Evolutionary conservation across 495 filamentous ascomycete species (phyloP).

Genomic region (Hypoxylon cercidicola): DNA sequence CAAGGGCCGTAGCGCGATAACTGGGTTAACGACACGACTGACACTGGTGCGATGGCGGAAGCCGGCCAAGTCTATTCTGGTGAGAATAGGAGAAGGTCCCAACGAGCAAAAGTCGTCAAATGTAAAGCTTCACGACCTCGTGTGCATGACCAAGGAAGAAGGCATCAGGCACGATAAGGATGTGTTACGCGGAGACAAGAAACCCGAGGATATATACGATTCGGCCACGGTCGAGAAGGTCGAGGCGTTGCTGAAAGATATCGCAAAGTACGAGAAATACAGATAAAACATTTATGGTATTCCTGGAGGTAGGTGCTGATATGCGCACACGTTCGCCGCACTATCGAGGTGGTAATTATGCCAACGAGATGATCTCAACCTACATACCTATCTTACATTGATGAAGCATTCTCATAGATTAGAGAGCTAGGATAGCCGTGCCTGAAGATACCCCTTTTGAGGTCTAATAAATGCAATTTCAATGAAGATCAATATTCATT

Average conservation of each 20-base stretch:
- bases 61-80: slow-evolving; percentile 52
- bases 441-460: neutral
- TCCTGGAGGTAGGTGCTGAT: no score
- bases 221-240: slow-evolving; percentile 70
- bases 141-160: slow-evolving; percentile 98
- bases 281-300: slow-evolving; percentile 30
- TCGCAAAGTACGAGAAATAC: slow-evolving; percentile 53
- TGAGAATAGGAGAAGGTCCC: slow-evolving; percentile 63
- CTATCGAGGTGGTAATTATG: no score
- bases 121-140: slow-evolving; percentile 75
- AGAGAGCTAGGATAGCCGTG: neutral
- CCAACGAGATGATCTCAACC: no score
- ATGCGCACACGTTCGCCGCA: no score
- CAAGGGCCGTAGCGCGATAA: slow-evolving; percentile 83
- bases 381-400: neutral
- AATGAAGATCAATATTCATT: neutral
- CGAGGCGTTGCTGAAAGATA: slow-evolving; percentile 63
- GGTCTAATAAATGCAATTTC: neutral
- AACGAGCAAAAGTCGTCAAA: slow-evolving; percentile 77
- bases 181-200: slow-evolving; percentile 76
- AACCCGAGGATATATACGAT: slow-evolving; percentile 77
- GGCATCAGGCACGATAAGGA: slow-evolving; percentile 81
- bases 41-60: slow-evolving; percentile 80
- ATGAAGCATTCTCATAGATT: neutral
- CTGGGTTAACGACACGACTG: slow-evolving; percentile 79